Evolutionary conservation across 2,329 filamentous ascomycete species (phyloP), one percentile per base, ranked within the genome.

Genomic region (Lecanoromycetidae sp.): DNA sequence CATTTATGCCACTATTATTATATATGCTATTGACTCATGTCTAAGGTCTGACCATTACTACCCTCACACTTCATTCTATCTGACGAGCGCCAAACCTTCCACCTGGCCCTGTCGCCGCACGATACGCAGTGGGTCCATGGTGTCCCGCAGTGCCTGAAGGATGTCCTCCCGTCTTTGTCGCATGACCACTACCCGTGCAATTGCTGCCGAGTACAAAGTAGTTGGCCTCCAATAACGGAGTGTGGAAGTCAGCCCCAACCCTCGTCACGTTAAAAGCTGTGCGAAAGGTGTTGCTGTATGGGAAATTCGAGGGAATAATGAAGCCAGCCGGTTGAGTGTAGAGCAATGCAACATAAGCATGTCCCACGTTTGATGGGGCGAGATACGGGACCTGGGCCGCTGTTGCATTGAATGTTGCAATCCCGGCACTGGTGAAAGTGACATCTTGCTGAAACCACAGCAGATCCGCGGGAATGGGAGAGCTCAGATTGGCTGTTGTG

Each of bases 261-360:
- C 48, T 35, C 22, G 27, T 30, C 4, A 46, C 48, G 29, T 50
- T 50, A 25, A 50, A 50, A 3, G 29, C 37, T 27, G n/a, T 3
- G 6, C 48, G 42, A 37, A 50, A 50, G 12, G 48, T 50, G 34
- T 46, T 32, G 20, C 32, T 50, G 32, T 50, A 50, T 12, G 48
- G 48, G 36, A 50, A 50, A 9, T 46, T 37, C 4, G 48, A 3
- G 17, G 48, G 48, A 9, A 46, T 33, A 23, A 41, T 26, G 37
- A 50, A 50, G 19, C 26, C 30, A 8, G 36, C 26, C 10, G 43
- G 34, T 13, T 45, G 36, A 12, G 30, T 34, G 42, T 46, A 50
- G 8, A 50, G 7, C 1, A 50, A 25, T 32, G 43, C 42, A 19
- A 50, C 27, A 26, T 50, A 50, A 9, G 37, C 26, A 26, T 50